phyloP scores from a whole-genome alignment of 2,329 filamentous ascomycete genomes.

The Trichoderma brevicompactum region DNA sequence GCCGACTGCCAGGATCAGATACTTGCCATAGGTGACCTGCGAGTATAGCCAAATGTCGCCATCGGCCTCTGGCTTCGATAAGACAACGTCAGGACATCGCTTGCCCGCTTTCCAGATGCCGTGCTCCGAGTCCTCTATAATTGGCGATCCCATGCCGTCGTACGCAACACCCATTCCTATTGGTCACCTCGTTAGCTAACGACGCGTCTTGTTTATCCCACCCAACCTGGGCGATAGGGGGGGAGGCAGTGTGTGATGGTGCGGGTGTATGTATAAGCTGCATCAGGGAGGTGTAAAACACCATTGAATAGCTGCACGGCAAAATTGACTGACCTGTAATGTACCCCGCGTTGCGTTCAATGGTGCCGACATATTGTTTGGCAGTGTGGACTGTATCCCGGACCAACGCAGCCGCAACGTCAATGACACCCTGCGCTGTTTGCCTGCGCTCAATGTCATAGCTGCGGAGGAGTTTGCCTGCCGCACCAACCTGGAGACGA shows the following conservation, averaged over 20 bases:
- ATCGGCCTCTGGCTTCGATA: slow-evolving; percentile 30
- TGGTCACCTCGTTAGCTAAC: background rate
- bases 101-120: slow-evolving; percentile 47
- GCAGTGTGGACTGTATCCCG: slow-evolving; percentile 50
- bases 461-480: slow-evolving; percentile 43
- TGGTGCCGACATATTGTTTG: slow-evolving; percentile 52
- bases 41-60: slow-evolving; percentile 40
- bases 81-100: slow-evolving; percentile 45
- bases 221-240: background rate
- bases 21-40: slow-evolving; percentile 41
- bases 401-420: slow-evolving; percentile 52
- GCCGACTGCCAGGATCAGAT: slow-evolving; percentile 37
- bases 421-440: slow-evolving; percentile 51
- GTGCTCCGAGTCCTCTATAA: slow-evolving; percentile 41
- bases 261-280: background rate
- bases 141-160: slow-evolving; percentile 41
- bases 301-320: background rate
- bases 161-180: slow-evolving; percentile 50
- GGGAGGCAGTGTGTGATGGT: background rate
- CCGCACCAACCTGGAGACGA: slow-evolving; percentile 33
- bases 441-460: slow-evolving; percentile 51
- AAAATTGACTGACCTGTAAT: slow-evolving; percentile 47
- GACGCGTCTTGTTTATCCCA: background rate
- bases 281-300: background rate
- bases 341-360: slow-evolving; percentile 53